Evolutionary conservation across 2,329 filamentous ascomycete species (phyloP), one percentile per base, ranked within the genome.

Genomic region (Fusarium continuum): DNA sequence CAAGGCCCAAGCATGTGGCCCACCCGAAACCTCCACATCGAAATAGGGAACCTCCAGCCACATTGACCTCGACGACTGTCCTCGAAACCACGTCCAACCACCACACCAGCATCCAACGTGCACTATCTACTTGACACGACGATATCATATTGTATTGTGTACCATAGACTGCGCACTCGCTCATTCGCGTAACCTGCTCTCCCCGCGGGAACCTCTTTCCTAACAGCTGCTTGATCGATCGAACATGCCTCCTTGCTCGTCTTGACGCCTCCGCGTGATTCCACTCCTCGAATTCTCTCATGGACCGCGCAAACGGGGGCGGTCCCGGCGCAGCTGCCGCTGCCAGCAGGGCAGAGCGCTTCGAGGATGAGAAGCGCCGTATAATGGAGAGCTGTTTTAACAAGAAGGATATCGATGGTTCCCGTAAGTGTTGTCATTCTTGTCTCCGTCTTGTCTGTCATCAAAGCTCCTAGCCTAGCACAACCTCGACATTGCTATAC

Each of bases 331-430:
- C 74, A 52, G 73, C 74, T 56, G 68, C 74, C 51, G 73, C 74
- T 66, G 69, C 71, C 68, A 74, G 67, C 61, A 75, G 76, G 69
- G 94, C 94, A 51, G 92, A 97, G 80, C 87, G 88, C 71, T 99
- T 98, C 76, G 95, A 99, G 77, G 93, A 98, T 74, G 95, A 99
- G 83, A 97, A 97, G 83, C 85, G 87, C 75, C 88, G 95, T 75
- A 97, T 99, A 72, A 90, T 96, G 65, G 91, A 96, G 64, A 97
- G 91, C 78, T 97, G 93, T 80, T 99, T 98, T 81, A 86, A 82
- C 76, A 97, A 96, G 81, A 89, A 89, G 72, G 95, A 98, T 74
- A 84, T 87, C 35, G 91, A 96, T 78, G 93, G 93, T 67, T 90
- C 92, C 58, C 83, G 92, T 96, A 85, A 74, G 90, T 85, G 34